phyloP scores from a whole-genome alignment of 2,329 filamentous ascomycete genomes.

The Fusarium sp. region DNA sequence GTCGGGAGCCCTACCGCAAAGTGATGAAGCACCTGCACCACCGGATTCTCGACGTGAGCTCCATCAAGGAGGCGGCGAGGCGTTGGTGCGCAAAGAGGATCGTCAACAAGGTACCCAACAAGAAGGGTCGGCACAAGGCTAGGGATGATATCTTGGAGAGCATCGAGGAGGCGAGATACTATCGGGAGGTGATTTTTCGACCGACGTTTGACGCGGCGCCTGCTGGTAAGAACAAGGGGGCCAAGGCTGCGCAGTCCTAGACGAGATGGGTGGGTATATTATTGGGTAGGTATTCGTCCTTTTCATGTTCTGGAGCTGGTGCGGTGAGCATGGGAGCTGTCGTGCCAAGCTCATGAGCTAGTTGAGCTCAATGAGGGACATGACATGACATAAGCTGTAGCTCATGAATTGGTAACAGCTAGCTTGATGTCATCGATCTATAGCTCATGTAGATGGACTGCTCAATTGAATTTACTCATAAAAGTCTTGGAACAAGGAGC shows the following conservation, averaged over 20 bases:
- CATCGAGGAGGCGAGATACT: slow-evolving; percentile 90
- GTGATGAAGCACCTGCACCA: slow-evolving; percentile 87
- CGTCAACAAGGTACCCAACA: slow-evolving; percentile 73
- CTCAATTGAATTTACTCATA: not conserved
- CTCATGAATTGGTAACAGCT: not conserved
- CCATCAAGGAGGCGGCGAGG: slow-evolving; percentile 88
- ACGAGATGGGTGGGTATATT: slow-evolving; percentile 8
- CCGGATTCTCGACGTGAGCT: slow-evolving; percentile 90
- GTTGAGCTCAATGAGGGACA: not conserved
- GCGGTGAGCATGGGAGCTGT: not conserved
- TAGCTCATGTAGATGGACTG: not conserved
- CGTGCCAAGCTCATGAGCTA: slow-evolving; percentile 9
- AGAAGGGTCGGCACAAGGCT: slow-evolving; percentile 84
- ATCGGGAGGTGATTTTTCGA: slow-evolving; percentile 76
- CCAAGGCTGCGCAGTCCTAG: not conserved
- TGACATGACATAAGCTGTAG: not conserved
- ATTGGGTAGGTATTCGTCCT: not conserved
- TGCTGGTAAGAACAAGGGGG: slow-evolving; percentile 38
- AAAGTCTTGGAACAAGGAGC: not conserved
- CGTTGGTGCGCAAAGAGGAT: slow-evolving; percentile 73
- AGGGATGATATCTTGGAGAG: slow-evolving; percentile 93
- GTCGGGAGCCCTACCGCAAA: slow-evolving; percentile 76
- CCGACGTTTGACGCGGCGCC: slow-evolving; percentile 44
- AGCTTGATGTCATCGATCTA: not conserved
- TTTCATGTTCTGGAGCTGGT: not conserved